Conservation (phyloP, 2,329 filamentous ascomycete genomes). For the Neonectria coccinea region DNA sequence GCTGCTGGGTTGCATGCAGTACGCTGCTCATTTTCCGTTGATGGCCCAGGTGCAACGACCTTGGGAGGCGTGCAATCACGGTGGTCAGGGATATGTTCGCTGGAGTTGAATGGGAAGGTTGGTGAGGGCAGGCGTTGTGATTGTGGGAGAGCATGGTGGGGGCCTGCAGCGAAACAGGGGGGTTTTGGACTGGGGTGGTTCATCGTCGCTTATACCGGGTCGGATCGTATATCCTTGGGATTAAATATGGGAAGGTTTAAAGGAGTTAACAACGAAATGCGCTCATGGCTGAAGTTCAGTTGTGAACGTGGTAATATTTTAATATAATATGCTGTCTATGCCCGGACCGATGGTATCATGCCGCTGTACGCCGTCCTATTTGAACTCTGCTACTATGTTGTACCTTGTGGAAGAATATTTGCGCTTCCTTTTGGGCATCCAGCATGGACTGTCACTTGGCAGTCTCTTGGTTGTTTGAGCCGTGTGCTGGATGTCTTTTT, state of each 20-base stretch:
- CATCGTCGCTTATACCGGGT: background rate
- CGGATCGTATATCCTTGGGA: slow-evolving; percentile 9
- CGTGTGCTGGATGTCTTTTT: background rate
- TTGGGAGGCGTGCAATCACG: slow-evolving; percentile 2
- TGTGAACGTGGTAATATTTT: slow-evolving; percentile 17
- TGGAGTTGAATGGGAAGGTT: slow-evolving; percentile 3
- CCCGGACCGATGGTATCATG: slow-evolving; percentile 18
- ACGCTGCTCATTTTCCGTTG: too few relatives aligned
- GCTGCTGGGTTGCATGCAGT: background rate
- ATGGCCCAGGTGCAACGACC: background rate
- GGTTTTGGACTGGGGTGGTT: background rate
- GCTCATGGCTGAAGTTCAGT: background rate
- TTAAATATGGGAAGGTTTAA: background rate
- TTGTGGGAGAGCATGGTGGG: background rate
- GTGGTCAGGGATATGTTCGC: background rate
- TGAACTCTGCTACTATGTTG: slow-evolving; percentile 4
- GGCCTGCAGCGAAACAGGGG: background rate
- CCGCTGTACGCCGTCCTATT: slow-evolving; percentile 17
- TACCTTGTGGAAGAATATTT: background rate
- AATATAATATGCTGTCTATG: slow-evolving; percentile 12
- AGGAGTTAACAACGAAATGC: background rate
- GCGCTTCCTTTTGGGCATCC: background rate
- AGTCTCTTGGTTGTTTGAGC: background rate
- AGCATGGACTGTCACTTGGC: background rate
- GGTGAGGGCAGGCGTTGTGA: background rate